These are phyloP conservation scores for Candida glucosophila DNA, from an alignment of 1,139 yeast species.

Conservation along the genomic window DNA sequence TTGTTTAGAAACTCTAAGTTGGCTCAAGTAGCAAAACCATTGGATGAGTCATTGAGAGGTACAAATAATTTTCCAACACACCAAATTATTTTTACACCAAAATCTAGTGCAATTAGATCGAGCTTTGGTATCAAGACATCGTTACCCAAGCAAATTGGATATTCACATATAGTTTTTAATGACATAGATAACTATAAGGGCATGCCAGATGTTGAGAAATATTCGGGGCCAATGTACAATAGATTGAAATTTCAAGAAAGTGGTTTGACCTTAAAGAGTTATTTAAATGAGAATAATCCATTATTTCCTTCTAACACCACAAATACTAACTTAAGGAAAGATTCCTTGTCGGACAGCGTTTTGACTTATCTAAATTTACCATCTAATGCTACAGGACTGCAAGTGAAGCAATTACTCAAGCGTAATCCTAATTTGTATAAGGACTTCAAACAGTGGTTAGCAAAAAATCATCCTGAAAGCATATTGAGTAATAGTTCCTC, in stretches of 20 bases:
- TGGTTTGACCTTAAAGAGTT: constrained; percentile 28
- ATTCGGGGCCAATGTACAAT: constrained; percentile 30
- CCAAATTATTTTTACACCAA: constrained; percentile 37
- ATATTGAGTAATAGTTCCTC: constrained; percentile 13
- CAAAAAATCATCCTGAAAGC: constrained; percentile 26
- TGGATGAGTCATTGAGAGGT: constrained; percentile 25
- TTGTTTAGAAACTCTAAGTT: constrained; percentile 35
- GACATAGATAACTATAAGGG: constrained; percentile 35
- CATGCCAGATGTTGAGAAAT: constrained; percentile 43
- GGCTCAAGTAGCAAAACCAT: constrained; percentile 41
- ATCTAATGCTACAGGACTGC: constrained; percentile 15
- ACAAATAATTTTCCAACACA: constrained; percentile 30
- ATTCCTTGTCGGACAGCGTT: constrained; percentile 15
- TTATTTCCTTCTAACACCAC: constrained; percentile 21
- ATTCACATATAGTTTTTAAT: constrained; percentile 34
- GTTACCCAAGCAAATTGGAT: constrained; percentile 36
- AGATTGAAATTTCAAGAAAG: constrained; percentile 36
- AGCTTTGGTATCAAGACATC: constrained; percentile 37
- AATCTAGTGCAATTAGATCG: constrained; percentile 33
- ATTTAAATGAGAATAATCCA: constrained; percentile 22
- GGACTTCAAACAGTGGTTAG: constrained; percentile 26
- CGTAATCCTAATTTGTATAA: constrained; percentile 26
- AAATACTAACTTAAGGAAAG: constrained; percentile 7
- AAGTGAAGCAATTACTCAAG: constrained; percentile 20
- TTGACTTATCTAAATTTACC: constrained; percentile 26